phyloP scores from a whole-genome alignment of 73 alveolate species.

The Stentor roeselii region DNA sequence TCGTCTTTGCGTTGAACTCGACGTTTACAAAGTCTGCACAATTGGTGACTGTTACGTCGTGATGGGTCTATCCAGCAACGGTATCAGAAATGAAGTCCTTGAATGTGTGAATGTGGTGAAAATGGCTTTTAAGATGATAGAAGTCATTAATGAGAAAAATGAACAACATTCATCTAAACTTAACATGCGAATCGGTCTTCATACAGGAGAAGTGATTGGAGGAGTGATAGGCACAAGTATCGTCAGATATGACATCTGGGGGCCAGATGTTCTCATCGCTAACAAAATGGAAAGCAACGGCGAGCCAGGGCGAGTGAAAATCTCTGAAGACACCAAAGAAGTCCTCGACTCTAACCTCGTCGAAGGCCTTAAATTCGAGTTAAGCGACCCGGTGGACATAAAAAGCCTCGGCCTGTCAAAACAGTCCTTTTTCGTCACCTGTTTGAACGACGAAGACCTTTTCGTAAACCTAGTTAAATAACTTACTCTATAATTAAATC shows the following conservation, averaged over 20 bases:
- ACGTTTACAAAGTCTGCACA: constrained; percentile 72
- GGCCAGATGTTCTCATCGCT: constrained; percentile 61
- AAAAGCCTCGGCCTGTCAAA: too few species aligned
- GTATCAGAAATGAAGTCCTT: constrained; percentile 56
- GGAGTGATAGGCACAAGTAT: constrained; percentile 36
- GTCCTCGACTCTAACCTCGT: too few species aligned
- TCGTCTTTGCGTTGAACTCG: constrained; percentile 75
- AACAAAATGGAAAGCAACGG: constrained; percentile 61
- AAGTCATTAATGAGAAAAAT: constrained; percentile 44
- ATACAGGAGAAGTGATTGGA: constrained; percentile 33
- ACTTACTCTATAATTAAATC: constrained; percentile 19
- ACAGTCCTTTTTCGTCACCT: too few species aligned
- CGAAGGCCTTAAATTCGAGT: too few species aligned
- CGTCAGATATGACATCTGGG: constrained; percentile 65
- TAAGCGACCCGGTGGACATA: too few species aligned
- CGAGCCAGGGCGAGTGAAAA: constrained; percentile 52
- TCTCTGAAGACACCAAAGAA: constrained; percentile 54
- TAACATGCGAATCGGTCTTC: constrained; percentile 33
- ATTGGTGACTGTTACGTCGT: constrained; percentile 81
- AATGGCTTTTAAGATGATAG: constrained; percentile 62
- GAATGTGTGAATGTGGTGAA: constrained; percentile 68
- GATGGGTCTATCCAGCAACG: constrained; percentile 64
- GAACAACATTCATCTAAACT: constrained; percentile 42
- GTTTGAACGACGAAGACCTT: too few species aligned
- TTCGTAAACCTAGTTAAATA: too few species aligned